Conservation (phyloP, 108 stramenopile species). For the Nitzschia putrida region DNA sequence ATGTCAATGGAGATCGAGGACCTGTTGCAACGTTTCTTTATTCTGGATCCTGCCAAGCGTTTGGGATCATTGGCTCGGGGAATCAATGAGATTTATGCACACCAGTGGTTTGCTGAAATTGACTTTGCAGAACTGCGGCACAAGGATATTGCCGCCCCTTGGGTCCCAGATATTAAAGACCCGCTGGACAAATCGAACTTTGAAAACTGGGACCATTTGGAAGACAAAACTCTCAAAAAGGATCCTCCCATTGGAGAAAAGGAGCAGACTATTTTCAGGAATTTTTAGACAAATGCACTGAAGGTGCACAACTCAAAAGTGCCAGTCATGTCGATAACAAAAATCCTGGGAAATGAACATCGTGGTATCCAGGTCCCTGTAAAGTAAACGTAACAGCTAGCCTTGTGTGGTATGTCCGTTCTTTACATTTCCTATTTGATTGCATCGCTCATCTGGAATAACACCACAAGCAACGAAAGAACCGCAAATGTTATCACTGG, state of each 20-base stretch:
- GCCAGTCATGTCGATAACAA: no score
- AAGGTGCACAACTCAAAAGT: neutral
- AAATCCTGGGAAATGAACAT: no score
- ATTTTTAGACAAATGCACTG: slow-evolving; percentile 8
- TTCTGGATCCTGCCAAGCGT: slow-evolving; percentile 54
- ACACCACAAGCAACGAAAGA: no score
- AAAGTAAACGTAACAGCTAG: no score
- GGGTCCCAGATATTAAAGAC: slow-evolving; percentile 81
- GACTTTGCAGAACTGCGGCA: slow-evolving; percentile 64
- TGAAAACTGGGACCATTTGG: slow-evolving; percentile 52
- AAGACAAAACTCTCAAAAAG: slow-evolving; percentile 43
- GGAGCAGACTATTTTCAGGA: slow-evolving; percentile 41
- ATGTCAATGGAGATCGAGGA: slow-evolving; percentile 45
- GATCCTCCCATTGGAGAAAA: slow-evolving; percentile 26
- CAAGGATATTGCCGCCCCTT: slow-evolving; percentile 82
- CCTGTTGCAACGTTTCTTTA: slow-evolving; percentile 56
- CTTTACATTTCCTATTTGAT: no score
- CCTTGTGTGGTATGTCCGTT: no score
- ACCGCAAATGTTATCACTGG: no score
- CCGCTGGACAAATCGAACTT: slow-evolving; percentile 67
- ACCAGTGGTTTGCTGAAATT: slow-evolving; percentile 75
- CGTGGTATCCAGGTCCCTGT: no score
- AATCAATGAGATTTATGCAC: slow-evolving; percentile 62
- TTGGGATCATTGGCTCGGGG: slow-evolving; percentile 67
- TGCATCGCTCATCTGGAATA: no score